phyloP scores from a whole-genome alignment of 345 rosid genomes.

The Salix viminalis region DNA sequence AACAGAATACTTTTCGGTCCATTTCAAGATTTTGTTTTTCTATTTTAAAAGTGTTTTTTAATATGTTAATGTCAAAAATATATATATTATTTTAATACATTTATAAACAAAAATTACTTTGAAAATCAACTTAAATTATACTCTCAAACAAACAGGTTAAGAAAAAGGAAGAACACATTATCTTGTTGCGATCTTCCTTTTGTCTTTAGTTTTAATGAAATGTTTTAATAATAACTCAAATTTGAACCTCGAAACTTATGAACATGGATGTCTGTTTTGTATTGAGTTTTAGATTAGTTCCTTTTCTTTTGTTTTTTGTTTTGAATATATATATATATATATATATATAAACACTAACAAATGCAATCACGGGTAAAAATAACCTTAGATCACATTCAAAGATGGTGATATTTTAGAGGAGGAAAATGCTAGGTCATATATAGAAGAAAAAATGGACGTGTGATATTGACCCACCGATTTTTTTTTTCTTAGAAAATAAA shows the following conservation, averaged over 20 bases:
- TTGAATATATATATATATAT: no score
- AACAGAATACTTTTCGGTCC: neutral
- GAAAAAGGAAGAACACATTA: neutral
- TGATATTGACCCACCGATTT: neutral
- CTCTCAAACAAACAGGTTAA: no score
- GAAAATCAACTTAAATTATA: no score
- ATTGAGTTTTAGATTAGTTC: neutral
- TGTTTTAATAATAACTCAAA: neutral
- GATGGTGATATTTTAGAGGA: neutral
- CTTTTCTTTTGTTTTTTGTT: neutral
- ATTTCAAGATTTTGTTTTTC: neutral
- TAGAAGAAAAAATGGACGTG: neutral
- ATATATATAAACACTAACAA: no score
- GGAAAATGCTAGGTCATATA: neutral
- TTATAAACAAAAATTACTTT: no score
- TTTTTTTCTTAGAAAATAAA: neutral
- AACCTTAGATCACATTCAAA: neutral
- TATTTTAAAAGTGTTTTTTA: no score
- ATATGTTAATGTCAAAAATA: no score
- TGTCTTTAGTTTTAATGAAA: neutral
- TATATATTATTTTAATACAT: no score
- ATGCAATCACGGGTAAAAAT: no score
- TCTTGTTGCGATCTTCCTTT: neutral
- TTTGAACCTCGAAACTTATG: neutral
- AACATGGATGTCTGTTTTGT: neutral